These are phyloP conservation scores for Penicillium hordei DNA, from an alignment of 2,329 filamentous ascomycete species.

Conservation along the genomic window DNA sequence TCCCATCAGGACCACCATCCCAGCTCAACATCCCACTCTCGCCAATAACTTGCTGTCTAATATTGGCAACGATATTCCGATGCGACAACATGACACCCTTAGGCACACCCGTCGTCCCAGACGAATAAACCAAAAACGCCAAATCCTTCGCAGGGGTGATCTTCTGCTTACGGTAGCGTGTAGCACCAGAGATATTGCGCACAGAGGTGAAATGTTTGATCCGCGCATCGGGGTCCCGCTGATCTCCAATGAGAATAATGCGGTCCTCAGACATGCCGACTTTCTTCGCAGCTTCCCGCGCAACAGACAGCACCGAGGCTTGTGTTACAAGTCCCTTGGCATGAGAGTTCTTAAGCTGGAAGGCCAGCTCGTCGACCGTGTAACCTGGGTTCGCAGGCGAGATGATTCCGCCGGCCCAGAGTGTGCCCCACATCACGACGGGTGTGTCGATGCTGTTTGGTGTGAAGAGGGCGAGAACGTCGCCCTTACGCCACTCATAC, in stretches of 20 bases:
- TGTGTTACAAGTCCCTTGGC: slow-evolving; percentile 78
- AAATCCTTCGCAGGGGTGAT: slow-evolving; percentile 70
- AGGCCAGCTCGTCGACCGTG: slow-evolving; percentile 77
- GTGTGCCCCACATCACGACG: slow-evolving; percentile 70
- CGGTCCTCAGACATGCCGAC: slow-evolving; percentile 70
- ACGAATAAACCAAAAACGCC: slow-evolving; percentile 83
- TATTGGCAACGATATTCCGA: slow-evolving; percentile 75
- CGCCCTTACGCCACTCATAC: slow-evolving; percentile 78
- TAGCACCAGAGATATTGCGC: slow-evolving; percentile 60
- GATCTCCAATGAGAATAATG: slow-evolving; percentile 71
- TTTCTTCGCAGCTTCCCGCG: slow-evolving; percentile 64
- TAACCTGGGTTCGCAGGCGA: slow-evolving; percentile 90
- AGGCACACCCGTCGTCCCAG: slow-evolving; percentile 84
- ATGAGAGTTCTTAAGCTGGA: slow-evolving; percentile 76
- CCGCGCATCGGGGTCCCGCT: slow-evolving; percentile 55
- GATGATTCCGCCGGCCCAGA: slow-evolving; percentile 78
- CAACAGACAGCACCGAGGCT: slow-evolving; percentile 62
- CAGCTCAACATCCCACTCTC: slow-evolving; percentile 60
- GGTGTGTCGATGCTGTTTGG: slow-evolving; percentile 86
- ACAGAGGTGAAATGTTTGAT: slow-evolving; percentile 73
- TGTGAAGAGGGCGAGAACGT: slow-evolving; percentile 78
- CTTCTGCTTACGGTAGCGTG: slow-evolving; percentile 60
- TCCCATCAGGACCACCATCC: slow-evolving; percentile 59
- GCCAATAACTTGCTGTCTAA: slow-evolving; percentile 54
- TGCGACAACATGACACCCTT: slow-evolving; percentile 91